A percentile compares a stretch with the other conserved stretches of the same genome.
These are phyloP conservation scores for Crithidia acanthocephali DNA, from an alignment of 208 protist genomes.

Conservation along the genomic window DNA sequence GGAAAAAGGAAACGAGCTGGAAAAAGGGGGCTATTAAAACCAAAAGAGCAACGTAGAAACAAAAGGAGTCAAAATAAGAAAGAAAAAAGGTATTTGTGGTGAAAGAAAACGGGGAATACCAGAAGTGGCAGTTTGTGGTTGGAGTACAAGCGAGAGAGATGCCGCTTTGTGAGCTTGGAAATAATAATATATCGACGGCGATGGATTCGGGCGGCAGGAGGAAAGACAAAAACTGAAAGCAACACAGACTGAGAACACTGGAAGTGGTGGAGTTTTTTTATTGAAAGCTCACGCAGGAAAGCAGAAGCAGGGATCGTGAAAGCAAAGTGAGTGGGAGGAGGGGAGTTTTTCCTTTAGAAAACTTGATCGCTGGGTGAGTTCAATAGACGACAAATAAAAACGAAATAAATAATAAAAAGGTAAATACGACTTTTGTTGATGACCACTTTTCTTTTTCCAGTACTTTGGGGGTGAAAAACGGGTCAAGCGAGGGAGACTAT, in stretches of 20 bases:
- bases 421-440: background rate
- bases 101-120: background rate
- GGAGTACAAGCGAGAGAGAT: background rate
- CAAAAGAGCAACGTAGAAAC: background rate
- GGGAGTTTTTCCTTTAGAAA: background rate
- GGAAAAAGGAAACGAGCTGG: background rate
- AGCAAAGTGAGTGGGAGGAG: background rate
- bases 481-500: background rate
- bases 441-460: background rate
- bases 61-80: background rate
- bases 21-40: background rate
- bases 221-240: background rate
- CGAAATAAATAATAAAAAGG: background rate
- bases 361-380: conserved; percentile 10
- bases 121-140: background rate
- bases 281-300: conserved; percentile 1
- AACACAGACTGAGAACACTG: background rate
- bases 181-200: background rate
- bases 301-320: background rate
- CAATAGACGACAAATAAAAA: background rate
- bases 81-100: background rate
- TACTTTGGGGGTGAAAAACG: background rate
- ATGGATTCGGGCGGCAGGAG: no score
- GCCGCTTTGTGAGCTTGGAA: background rate
- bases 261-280: background rate